Base-by-base conservation (phyloP, 140 eudicot species). In the Anethum foeniculum region DNA sequence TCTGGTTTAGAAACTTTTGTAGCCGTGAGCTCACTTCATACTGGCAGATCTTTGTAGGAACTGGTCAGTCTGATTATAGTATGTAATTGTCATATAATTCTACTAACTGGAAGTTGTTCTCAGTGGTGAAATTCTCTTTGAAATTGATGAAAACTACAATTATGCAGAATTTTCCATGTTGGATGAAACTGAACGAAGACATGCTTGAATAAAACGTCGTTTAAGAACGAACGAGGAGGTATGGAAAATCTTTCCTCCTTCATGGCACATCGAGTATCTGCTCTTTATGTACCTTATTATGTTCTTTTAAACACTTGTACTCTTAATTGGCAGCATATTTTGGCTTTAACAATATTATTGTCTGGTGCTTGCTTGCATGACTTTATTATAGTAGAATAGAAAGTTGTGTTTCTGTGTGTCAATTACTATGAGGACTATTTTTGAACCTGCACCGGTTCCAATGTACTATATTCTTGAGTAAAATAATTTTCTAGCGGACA, bases 201-300 rank as follows among this genome's bases (percentile, higher is more conserved):
- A 96, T 87, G 98, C 97, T 71, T 96, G 99, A 98, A 89, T 96
- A 80, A 96, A 93, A 89, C 97, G 98, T 39, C 86, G 98, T 48
- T 87, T 96, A 71, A 86, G 97, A 83, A 90, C 97, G 65, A 96
- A 96, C 77, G 97, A 88, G 83, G 99, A 96, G 83, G 93, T 91
- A 25, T 96, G 99, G 98, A 96, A 88, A 87, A 88, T 89, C 7
- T 96, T 96, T 86, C 99, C 98, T 71, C 84, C 97, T 87, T 88
- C 99, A 60, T 96, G 99, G 99, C 97, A 90, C 71, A 97, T 96
- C 36, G 90, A 91, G 38, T 93, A 96, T 86, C 82, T 96, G 82
- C 87, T 96, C 52, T 93, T 39, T 38, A 16, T 30, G 21, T 19
- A 71, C 46, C 48, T n/a, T n/a, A n/a, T n/a, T n/a, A n/a, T n/a